A percentile compares a stretch with the other conserved stretches of the same genome.
Evolutionary conservation across 352 stramenopile species (phyloP).

Genomic region (Thraustochytrium striatum): DNA sequence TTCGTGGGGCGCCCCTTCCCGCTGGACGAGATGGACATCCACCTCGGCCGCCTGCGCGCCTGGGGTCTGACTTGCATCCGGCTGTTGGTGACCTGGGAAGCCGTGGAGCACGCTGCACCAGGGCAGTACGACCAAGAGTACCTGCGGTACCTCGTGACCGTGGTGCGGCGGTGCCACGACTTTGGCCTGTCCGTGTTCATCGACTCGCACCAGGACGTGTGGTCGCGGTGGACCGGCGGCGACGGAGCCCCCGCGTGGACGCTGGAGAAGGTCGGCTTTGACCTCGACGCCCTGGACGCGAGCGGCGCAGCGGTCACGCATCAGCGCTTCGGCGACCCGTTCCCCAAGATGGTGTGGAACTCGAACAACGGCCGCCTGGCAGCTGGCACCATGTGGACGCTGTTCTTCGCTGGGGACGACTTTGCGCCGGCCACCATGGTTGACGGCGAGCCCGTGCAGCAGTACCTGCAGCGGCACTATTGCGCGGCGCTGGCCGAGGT

Average conservation of each 20-base stretch:
- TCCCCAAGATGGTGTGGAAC: slow-evolving; percentile 81
- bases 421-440: slow-evolving; percentile 68
- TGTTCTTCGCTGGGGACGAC: slow-evolving; percentile 74
- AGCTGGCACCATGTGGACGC: slow-evolving; percentile 80
- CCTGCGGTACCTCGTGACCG: slow-evolving; percentile 65
- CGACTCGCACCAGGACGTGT: slow-evolving; percentile 85
- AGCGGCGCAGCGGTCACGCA: slow-evolving; percentile 66
- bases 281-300: slow-evolving; percentile 66
- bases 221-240: slow-evolving; percentile 78
- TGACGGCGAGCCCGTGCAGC: slow-evolving; percentile 69
- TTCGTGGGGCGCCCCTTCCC: slow-evolving; percentile 78
- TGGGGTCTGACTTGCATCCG: slow-evolving; percentile 76
- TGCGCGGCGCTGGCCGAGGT: slow-evolving; percentile 68
- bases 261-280: slow-evolving; percentile 68
- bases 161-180: slow-evolving; percentile 63
- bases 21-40: slow-evolving; percentile 66
- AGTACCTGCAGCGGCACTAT: slow-evolving; percentile 79
- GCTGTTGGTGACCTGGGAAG: slow-evolving; percentile 81
- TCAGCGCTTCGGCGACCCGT: slow-evolving; percentile 1
- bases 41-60: slow-evolving; percentile 69
- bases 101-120: slow-evolving; percentile 74
- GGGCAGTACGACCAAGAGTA: slow-evolving; percentile 77
- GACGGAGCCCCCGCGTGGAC: slow-evolving; percentile 82
- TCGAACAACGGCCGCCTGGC: slow-evolving; percentile 84
- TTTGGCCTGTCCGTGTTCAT: slow-evolving; percentile 76